Base-by-base conservation (phyloP, 2,329 filamentous ascomycete genomes). In the Apiospora pterosperma region DNA sequence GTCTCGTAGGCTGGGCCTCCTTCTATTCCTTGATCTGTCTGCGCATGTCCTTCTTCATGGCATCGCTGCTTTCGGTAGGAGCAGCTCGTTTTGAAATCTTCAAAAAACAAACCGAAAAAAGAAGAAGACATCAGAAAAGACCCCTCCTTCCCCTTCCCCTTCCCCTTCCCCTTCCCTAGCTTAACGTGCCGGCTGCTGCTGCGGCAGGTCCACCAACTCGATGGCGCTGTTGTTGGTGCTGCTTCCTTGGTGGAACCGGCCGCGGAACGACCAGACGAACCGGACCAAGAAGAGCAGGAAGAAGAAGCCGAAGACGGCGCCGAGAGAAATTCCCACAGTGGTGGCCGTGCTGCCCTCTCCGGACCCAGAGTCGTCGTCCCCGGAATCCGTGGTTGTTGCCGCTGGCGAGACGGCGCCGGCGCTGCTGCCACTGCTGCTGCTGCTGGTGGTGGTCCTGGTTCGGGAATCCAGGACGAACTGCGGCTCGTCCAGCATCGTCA, bases 401-500 rank as follows among this genome's bases (percentile, higher is more conserved):
- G 44, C 8, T 28, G 44, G 44, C 44, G 44, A 64, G 41, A 21
- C 31, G 38, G 25, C 39, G n/a, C 21, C 44, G 12, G 23, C 44
- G 11, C 44, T 25, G 10, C 5, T 31, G 14, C n/a, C n/a, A n/a
- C 23, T 41, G 62, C 19, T 39, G 31, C 36, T 68, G 62, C 64
- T 62, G 48, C 36, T 44, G 34, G 36, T 64, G 23, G 48, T 55
- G 34, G 62, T 25, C 6, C 21, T 39, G 23, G 68, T 62, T 0
- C 67, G 64, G 10, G 68, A 65, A 44, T 78, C 75, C 25, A 76
- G 44, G 19, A 77, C 69, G 55, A 71, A 74, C 62, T 75, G 75
- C 0, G 78, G 78, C 21, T 71, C 71, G 64, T 78, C 73, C 4
- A 77, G 67, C 69, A 80, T 72, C 11, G 73, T 71, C 36, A 77